Evolutionary conservation across 202 grass and related monocot genomes (phyloP).

Genomic region (Alloteropsis angusta): DNA sequence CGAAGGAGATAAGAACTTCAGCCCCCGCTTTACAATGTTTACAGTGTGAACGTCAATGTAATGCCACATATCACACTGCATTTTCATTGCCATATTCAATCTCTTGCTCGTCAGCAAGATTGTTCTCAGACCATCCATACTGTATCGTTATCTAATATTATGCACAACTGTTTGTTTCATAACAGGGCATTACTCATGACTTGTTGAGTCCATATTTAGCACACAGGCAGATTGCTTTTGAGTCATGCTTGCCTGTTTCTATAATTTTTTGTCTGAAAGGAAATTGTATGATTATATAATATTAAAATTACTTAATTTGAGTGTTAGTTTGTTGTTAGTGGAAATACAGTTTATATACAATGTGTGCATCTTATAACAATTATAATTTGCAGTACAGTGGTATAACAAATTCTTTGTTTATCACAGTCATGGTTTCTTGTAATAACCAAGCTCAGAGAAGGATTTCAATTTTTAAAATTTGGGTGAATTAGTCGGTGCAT

Average conservation of each 20-base stretch:
- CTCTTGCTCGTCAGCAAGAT: not conserved
- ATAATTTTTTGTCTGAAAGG: not conserved
- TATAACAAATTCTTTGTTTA: not conserved
- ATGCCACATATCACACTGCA: slow-evolving; percentile 21
- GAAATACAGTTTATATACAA: not conserved
- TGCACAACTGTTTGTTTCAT: not conserved
- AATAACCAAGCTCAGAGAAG: not conserved
- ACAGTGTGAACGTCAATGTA: slow-evolving; percentile 75
- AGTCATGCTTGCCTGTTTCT: not conserved
- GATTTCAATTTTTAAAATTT: not conserved
- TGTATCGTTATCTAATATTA: not conserved
- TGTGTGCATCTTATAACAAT: not conserved
- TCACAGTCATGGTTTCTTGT: not conserved
- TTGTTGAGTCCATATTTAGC: slow-evolving; percentile 8
- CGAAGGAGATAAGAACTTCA: slow-evolving; percentile 33
- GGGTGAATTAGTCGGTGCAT: not conserved
- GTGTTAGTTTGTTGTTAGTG: not conserved
- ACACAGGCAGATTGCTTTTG: not conserved
- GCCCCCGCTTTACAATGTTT: slow-evolving; percentile 52
- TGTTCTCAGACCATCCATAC: not conserved
- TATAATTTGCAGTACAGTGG: not conserved
- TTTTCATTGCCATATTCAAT: slow-evolving; percentile 2
- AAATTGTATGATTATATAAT: slow-evolving; percentile 8
- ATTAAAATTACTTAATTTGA: not conserved
- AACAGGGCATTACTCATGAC: not conserved